Percentiles rank a stretch among this genome's conserved stretches.
Evolutionary conservation across 2,329 filamentous ascomycete genomes (phyloP).

Genomic region (Davidsoniella australis): DNA sequence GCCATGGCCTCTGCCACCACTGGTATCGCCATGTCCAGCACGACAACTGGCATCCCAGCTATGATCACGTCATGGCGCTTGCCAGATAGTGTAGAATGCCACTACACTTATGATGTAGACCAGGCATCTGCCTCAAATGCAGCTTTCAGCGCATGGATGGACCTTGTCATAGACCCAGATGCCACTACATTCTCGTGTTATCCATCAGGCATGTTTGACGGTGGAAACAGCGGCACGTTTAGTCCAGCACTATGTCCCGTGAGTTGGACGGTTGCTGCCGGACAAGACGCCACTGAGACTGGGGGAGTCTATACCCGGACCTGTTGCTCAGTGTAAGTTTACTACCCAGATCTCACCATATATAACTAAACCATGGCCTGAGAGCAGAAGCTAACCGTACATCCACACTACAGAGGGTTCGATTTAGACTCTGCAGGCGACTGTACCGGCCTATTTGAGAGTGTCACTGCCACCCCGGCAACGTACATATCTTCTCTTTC

Average conservation of each 20-base stretch:
- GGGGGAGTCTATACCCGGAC: constrained; percentile 23
- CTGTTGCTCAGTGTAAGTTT: constrained; percentile 26
- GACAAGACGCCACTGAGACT: constrained; percentile 16
- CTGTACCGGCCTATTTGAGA: constrained; percentile 22
- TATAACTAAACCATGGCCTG: not conserved
- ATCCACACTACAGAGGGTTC: constrained; percentile 19
- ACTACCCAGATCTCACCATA: not conserved
- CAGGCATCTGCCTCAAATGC: constrained; percentile 7
- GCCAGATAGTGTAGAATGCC: constrained; percentile 20
- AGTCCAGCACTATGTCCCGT: constrained; percentile 24
- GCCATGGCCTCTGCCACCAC: not conserved
- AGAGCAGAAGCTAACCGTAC: not conserved
- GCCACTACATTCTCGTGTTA: constrained; percentile 25
- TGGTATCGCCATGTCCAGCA: not conserved
- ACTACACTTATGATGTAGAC: constrained; percentile 23
- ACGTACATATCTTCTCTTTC: constrained; percentile 22
- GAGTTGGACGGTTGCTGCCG: constrained; percentile 24
- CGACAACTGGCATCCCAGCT: constrained; percentile 17
- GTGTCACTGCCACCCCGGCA: constrained; percentile 21
- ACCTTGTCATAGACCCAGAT: constrained; percentile 21
- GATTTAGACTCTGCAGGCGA: constrained; percentile 18
- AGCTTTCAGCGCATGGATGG: constrained; percentile 20
- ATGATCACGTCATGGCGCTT: constrained; percentile 24
- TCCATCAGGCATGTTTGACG: constrained; percentile 24
- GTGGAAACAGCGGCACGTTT: constrained; percentile 23